phyloP scores from a whole-genome alignment of 108 stramenopile genomes.

The Skeletonema costatum region DNA sequence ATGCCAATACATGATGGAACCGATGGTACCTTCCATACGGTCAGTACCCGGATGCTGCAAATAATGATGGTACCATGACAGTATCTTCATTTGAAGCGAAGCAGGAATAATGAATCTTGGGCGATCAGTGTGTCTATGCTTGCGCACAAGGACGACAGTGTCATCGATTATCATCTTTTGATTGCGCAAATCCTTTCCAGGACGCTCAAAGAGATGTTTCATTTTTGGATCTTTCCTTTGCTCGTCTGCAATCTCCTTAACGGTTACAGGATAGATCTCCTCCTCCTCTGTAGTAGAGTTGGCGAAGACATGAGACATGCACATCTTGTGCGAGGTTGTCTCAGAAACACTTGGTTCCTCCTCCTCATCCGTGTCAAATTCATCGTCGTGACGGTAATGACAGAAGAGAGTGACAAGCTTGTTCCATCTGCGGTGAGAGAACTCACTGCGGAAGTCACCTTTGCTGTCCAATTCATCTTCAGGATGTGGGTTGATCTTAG shows the following conservation, averaged over 20 bases:
- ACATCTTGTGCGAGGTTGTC: no score
- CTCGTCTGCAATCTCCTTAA: conserved; percentile 5
- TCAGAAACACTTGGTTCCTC: no score
- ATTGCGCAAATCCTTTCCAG: background rate
- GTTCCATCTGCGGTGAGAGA: background rate
- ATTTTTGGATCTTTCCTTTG: background rate
- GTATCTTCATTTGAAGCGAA: background rate
- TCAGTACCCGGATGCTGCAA: conserved; percentile 26
- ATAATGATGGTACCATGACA: conserved; percentile 32
- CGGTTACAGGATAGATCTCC: no score
- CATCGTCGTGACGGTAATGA: background rate
- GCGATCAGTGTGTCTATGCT: no score
- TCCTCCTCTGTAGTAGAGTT: background rate
- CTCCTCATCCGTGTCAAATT: background rate
- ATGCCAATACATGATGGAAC: conserved; percentile 27
- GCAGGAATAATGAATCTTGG: conserved; percentile 5
- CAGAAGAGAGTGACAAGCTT: background rate
- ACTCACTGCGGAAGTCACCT: no score
- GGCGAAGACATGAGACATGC: background rate
- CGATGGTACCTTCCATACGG: conserved; percentile 10
- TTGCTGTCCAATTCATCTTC: background rate
- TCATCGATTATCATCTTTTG: background rate
- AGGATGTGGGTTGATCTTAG: background rate
- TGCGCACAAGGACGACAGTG: conserved; percentile 1
- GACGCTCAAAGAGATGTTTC: background rate